Evolutionary conservation across 2,329 filamentous ascomycete species (phyloP).

Genomic region (Scedosporium boydii): DNA sequence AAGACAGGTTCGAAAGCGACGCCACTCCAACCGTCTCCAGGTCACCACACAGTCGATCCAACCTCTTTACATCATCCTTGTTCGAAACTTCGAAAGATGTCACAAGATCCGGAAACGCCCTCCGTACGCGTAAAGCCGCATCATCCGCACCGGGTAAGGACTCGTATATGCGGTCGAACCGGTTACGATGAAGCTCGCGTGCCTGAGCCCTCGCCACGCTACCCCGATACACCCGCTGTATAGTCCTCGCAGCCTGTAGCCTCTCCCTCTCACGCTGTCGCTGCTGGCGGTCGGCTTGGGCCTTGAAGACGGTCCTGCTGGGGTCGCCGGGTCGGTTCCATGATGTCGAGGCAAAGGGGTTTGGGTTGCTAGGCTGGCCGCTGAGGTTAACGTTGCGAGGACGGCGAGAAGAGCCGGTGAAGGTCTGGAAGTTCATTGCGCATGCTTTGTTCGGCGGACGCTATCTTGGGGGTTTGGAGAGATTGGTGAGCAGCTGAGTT

Average conservation of each 20-base stretch:
- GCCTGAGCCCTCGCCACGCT: constrained; percentile 52
- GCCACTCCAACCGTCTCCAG: constrained; percentile 18
- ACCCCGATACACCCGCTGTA: constrained; percentile 80
- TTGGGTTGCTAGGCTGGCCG: constrained; percentile 69
- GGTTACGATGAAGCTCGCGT: constrained; percentile 44
- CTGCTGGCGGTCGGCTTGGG: constrained; percentile 74
- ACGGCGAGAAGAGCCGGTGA: constrained; percentile 78
- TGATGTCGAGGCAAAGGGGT: constrained; percentile 39
- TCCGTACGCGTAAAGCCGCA: constrained; percentile 23
- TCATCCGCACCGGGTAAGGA: constrained; percentile 19
- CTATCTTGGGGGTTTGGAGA: neutral
- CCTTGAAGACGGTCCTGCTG: constrained; percentile 64
- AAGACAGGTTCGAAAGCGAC: neutral
- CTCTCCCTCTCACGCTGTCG: constrained; percentile 74
- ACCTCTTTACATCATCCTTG: constrained; percentile 37
- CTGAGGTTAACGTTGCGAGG: constrained; percentile 91
- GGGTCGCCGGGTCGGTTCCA: constrained; percentile 9
- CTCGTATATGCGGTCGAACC: constrained; percentile 53
- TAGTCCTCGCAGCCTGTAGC: constrained; percentile 59
- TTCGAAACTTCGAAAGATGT: constrained; percentile 36
- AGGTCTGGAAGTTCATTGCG: constrained; percentile 57
- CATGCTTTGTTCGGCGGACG: neutral
- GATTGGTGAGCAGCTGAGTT: neutral
- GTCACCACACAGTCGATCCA: constrained; percentile 36
- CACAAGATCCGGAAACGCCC: constrained; percentile 37